Base-by-base conservation (phyloP, 2,329 filamentous ascomycete genomes). In the Chrysosporium keratinophilum region DNA sequence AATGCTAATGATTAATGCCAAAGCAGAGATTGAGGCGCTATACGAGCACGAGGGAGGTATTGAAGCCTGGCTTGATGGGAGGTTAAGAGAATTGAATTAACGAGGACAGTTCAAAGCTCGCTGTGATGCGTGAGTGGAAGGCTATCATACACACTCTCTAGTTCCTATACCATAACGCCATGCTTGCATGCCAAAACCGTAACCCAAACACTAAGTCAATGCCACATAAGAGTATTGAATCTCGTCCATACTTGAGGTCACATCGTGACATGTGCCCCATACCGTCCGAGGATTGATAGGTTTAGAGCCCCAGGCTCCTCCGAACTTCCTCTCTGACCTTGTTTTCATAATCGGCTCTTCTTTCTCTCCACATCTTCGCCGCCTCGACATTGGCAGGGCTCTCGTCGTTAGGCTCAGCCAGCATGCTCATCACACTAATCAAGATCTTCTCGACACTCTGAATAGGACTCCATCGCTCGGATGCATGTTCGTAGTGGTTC, bases 381-480 rank as follows among this genome's bases (percentile, higher is more conserved):
- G 93, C 93, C 73, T 97, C 91, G 19, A 96, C 82, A 67, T 98
- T 97, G 49, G 93, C 93, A 0, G 93, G 88, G 63, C 86, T 91
- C 76, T 97, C 93, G 65, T 95, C 88, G 68, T 98, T 98, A 45
- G 93, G 93, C 65, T 87, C 85, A 59, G 88, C 84, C 60, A 98
- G 82, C 75, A 98, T 84, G 68, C 87, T 93, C 68, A 98, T 94
- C 31, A 95, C 90, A 63, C 84, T 89, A 35, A 98, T 73, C 46
- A 98, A 75, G 58, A 98, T 97, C 31, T 89, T 94, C 76, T 96
- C 91, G 50, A 91, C 90, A 11, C 86, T 90, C 71, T 97, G 93
- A 2, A 97, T 91, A 23, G 93, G 93, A 56, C 80, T 87, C 93
- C 93, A 98, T 56, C 93, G 82, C 77, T 98, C 93, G 31, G 82